phyloP scores from a whole-genome alignment of 768 basidiomycete species.

The Mycena pura region DNA sequence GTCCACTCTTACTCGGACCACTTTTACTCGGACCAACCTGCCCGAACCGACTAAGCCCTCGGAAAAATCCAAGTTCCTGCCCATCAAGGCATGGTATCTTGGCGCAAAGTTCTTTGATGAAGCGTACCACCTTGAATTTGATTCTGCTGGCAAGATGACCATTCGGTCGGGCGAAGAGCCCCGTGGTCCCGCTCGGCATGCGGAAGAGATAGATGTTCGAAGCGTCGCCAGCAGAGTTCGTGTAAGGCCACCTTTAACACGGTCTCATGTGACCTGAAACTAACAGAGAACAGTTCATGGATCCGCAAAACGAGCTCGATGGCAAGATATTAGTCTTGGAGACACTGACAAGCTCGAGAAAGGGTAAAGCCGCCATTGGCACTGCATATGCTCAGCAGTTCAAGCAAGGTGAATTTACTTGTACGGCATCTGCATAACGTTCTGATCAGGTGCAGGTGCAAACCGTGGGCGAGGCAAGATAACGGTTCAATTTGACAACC shows the following conservation, averaged over 20 bases:
- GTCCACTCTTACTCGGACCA: too few species aligned
- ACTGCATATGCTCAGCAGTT: background rate
- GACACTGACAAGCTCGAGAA: background rate
- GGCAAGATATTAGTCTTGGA: constrained; percentile 13
- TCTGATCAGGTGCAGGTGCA: constrained; percentile 15
- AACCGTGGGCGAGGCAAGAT: constrained; percentile 24
- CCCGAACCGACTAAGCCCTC: background rate
- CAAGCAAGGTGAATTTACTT: constrained; percentile 10
- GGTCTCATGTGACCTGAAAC: background rate
- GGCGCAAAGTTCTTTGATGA: constrained; percentile 27
- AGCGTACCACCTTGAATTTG: constrained; percentile 13
- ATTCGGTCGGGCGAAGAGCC: constrained; percentile 4
- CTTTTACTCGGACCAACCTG: too few species aligned
- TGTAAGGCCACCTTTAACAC: constrained; percentile 9
- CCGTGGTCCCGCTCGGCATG: constrained; percentile 4
- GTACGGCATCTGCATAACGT: background rate
- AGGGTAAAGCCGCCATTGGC: background rate
- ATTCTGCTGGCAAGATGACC: background rate
- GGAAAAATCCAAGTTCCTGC: constrained; percentile 11
- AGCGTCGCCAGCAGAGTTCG: background rate
- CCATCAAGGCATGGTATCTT: constrained; percentile 34
- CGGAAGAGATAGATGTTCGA: constrained; percentile 13
- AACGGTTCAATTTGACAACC: constrained; percentile 26
- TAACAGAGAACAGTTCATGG: background rate
- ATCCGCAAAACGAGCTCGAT: background rate